Evolutionary conservation across 2,329 filamentous ascomycete genomes (phyloP).

Genomic region (Fusarium pilosicola): DNA sequence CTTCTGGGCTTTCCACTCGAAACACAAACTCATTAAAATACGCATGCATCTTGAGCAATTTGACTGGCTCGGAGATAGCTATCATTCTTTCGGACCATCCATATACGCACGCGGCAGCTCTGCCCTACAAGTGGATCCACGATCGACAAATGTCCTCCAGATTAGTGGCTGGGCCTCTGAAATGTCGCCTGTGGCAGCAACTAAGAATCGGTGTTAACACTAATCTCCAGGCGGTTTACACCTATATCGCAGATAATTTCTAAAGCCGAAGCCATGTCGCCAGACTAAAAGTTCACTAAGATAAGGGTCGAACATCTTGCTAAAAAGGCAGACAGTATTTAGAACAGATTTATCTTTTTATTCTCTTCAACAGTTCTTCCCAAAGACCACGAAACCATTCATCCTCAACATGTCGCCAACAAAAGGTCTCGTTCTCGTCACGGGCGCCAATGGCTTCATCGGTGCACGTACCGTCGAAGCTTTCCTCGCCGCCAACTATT

Average conservation of each 20-base stretch:
- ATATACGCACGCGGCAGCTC: not conserved
- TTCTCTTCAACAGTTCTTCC: not conserved
- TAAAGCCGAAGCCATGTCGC: not conserved
- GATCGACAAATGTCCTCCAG: not conserved
- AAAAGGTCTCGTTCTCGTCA: conserved; percentile 15
- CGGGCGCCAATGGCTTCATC: conserved; percentile 22
- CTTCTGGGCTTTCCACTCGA: not conserved
- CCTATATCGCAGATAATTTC: not conserved
- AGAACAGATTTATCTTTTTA: too few relatives aligned
- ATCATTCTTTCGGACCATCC: not conserved
- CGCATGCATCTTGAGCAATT: too few relatives aligned
- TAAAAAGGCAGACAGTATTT: not conserved
- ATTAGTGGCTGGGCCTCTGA: not conserved
- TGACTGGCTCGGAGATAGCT: not conserved
- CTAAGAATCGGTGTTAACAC: not conserved
- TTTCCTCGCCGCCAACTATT: conserved; percentile 8
- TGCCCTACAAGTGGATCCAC: not conserved
- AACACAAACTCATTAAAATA: too few relatives aligned
- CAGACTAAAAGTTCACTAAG: not conserved
- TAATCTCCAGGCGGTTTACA: not conserved
- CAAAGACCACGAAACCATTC: too few relatives aligned
- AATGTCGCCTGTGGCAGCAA: not conserved
- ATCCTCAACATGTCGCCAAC: not conserved
- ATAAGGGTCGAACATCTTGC: not conserved
- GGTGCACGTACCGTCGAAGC: conserved; percentile 16